Evolutionary conservation across 2,329 filamentous ascomycete species (phyloP), one percentile per base, ranked within the genome.

Genomic region (Leptosphaerulina australis): DNA sequence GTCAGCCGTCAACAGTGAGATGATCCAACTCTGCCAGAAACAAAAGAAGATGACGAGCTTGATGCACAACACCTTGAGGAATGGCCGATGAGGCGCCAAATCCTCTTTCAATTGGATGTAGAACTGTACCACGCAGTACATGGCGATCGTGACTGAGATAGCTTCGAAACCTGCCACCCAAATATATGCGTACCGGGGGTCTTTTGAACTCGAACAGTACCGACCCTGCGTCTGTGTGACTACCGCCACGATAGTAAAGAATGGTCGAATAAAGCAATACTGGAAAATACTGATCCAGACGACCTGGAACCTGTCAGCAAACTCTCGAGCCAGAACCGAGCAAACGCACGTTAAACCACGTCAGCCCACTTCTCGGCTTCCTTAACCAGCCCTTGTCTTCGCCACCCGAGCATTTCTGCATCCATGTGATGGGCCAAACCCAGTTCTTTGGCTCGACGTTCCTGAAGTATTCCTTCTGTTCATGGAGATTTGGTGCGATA

Each of bases 1-100:
- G 0, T 83, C 83, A 71, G 80, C 74, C 14, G 82, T 82, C 15
- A 88, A 74, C 50, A 87, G 78, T 15, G 80, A 84, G 58, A 88
- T 85, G 41, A 84, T 60, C 62, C 81, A 60, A 25, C 56, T 67
- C 67, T 96, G 91, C 91, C 91, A 96, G 73, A 95, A 95, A 26
- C 87, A 91, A 60, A 96, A 81, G 78, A 96, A 96, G 65, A 96
- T 91, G 66, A 95, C 90, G 21, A 95, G 81, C 74, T 96, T 96
- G 75, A 96, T 94, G 64, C 90, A 88, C 15, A 91, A 68, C 20
- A 96, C 85, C 73, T 96, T 96, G 58, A 93, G 73, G 59, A 93
- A 88, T 0, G 90, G 88, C 14, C 77, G 80, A 67, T 95, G 83
- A 44, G 86, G 81, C 6, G 81, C 79, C 20, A 96, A 79, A 50